A percentile compares a stretch with the other conserved stretches of the same genome.
Conservation (phyloP, 192 early-diverging fungal genomes). For the Entomortierella parvispora region DNA sequence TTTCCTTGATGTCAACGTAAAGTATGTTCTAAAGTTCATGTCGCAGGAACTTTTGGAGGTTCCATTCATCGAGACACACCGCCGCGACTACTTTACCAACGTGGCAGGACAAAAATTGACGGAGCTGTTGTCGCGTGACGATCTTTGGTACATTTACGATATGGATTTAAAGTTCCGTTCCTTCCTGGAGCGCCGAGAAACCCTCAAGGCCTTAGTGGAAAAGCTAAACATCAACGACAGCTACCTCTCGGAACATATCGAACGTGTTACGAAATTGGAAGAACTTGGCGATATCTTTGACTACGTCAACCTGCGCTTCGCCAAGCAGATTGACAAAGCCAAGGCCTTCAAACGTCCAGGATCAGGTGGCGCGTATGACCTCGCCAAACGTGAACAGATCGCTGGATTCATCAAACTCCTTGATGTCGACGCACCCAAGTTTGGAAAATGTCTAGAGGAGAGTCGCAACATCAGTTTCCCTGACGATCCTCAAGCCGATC, state of each 20-base stretch:
- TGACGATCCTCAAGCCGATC: conserved; percentile 63
- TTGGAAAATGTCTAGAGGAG: conserved; percentile 68
- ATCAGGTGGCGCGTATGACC: conserved; percentile 47
- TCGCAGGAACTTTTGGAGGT: conserved; percentile 86
- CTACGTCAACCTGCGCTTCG: conserved; percentile 70
- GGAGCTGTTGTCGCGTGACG: conserved; percentile 71
- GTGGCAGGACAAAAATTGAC: conserved; percentile 46
- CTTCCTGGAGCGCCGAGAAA: conserved; percentile 69
- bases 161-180: conserved; percentile 80
- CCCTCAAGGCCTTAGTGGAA: conserved; percentile 61
- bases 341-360: conserved; percentile 55
- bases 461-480: conserved; percentile 68
- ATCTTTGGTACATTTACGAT: conserved; percentile 93
- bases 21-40: conserved; percentile 52
- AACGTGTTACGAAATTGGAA: conserved; percentile 65
- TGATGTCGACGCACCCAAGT: conserved; percentile 66
- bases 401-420: conserved; percentile 56
- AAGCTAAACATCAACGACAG: conserved; percentile 59
- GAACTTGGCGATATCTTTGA: conserved; percentile 72
- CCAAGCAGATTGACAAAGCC: conserved; percentile 45
- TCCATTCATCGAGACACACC: conserved; percentile 88
- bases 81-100: conserved; percentile 85
- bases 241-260: conserved; percentile 58
- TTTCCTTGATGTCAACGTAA: conserved; percentile 32
- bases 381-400: conserved; percentile 52